Percentiles rank a stretch among this genome's conserved stretches.
Conservation (phyloP, 495 filamentous ascomycete genomes). For the Daldinia bambusicola region DNA sequence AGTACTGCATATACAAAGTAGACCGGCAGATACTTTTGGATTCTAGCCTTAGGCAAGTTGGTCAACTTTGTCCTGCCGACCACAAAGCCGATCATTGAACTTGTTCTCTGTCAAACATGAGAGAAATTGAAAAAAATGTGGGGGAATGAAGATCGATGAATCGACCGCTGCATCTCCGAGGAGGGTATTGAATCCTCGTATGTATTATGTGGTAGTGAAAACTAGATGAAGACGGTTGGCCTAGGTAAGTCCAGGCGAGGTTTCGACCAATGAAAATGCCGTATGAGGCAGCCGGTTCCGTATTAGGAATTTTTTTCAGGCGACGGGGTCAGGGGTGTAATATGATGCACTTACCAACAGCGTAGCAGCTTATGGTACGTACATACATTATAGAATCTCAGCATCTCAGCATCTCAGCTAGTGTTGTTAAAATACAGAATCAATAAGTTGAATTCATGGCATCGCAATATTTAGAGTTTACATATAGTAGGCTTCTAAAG, state of each 20-base stretch:
- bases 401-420: too few species aligned
- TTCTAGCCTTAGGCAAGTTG: conserved; percentile 9
- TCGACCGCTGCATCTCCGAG: conserved; percentile 51
- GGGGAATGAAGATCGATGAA: conserved; percentile 41
- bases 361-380: conserved; percentile 1
- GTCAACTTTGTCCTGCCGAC: conserved; percentile 6
- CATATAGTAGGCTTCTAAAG: too few species aligned
- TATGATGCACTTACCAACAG: conserved; percentile 21
- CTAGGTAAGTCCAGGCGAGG: conserved; percentile 39
- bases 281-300: conserved; percentile 35
- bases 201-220: conserved; percentile 14
- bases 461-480: too few species aligned
- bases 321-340: conserved; percentile 13
- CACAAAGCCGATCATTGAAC: conserved; percentile 29
- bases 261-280: conserved; percentile 22
- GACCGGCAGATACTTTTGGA: conserved; percentile 38
- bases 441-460: too few species aligned
- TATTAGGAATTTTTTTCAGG: conserved; percentile 39
- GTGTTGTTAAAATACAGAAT: too few species aligned
- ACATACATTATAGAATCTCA: not conserved
- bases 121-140: conserved; percentile 31
- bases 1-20: conserved; percentile 29
- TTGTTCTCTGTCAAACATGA: conserved; percentile 18
- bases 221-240: conserved; percentile 14
- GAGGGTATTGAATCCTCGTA: conserved; percentile 36